A percentile compares a stretch with the other conserved stretches of the same genome.
Evolutionary conservation across 345 rosid species (phyloP).

Genomic region (Corchorus capsularis): DNA sequence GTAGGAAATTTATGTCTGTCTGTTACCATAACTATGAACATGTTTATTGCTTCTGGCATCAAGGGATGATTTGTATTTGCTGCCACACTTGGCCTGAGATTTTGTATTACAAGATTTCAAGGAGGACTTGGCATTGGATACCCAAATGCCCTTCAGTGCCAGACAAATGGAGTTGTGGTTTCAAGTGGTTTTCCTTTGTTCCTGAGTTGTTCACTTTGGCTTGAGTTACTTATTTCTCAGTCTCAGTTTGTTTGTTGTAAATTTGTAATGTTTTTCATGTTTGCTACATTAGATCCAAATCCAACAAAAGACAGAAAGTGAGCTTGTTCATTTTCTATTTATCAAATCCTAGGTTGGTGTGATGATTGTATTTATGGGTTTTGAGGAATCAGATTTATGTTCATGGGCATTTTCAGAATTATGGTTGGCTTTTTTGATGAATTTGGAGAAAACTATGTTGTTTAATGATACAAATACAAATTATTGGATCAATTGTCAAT

Average conservation of each 20-base stretch:
- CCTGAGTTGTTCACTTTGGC: constrained; percentile 65
- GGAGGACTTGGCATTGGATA: constrained; percentile 91
- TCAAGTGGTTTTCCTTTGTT: constrained; percentile 86
- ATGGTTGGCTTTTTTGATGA: not conserved
- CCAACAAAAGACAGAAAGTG: not conserved
- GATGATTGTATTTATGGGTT: not conserved
- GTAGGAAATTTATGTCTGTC: constrained; percentile 76
- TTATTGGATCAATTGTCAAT: not conserved
- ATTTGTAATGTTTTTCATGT: not conserved
- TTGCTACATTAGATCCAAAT: not conserved
- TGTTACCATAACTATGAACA: constrained; percentile 90
- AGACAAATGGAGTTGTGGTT: constrained; percentile 91
- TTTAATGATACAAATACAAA: too few species aligned
- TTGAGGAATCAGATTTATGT: not conserved
- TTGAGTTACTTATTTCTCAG: constrained; percentile 28
- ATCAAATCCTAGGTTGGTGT: not conserved
- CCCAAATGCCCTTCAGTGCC: constrained; percentile 84
- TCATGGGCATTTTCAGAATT: not conserved
- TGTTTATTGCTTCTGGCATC: constrained; percentile 88
- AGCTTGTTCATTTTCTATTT: not conserved
- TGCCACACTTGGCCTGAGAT: constrained; percentile 98
- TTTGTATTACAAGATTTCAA: constrained; percentile 62
- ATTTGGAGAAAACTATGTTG: not conserved
- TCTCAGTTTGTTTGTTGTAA: not conserved
- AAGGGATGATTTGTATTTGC: constrained; percentile 77